A percentile compares a stretch with the other conserved stretches of the same genome.
Conservation (phyloP, 1,139 yeast genomes). For the Geotrichum australiense region DNA sequence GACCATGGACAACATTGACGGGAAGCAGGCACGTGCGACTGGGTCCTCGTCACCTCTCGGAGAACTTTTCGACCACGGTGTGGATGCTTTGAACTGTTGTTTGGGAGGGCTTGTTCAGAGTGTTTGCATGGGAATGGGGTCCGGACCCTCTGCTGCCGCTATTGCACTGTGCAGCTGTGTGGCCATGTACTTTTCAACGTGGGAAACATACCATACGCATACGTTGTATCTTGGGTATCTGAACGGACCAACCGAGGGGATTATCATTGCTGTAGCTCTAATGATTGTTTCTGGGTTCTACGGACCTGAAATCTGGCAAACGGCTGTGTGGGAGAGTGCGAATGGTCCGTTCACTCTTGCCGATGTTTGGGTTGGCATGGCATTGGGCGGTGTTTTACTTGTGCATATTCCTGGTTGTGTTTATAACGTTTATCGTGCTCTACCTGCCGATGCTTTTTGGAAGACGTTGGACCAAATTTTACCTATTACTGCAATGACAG, state of each 20-base stretch:
- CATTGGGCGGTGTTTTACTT: constrained; percentile 46
- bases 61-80: constrained; percentile 73
- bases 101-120: constrained; percentile 37
- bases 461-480: constrained; percentile 35
- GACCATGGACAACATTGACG: constrained; percentile 80
- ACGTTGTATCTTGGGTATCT: constrained; percentile 58
- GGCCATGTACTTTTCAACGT: constrained; percentile 66
- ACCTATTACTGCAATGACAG: constrained; percentile 30
- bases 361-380: constrained; percentile 34
- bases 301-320: constrained; percentile 57
- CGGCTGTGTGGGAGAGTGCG: constrained; percentile 17
- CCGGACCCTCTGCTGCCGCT: constrained; percentile 37
- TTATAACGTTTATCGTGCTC: constrained; percentile 56
- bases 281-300: constrained; percentile 51
- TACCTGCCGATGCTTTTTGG: constrained; percentile 43
- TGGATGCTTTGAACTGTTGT: constrained; percentile 63
- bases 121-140: constrained; percentile 38
- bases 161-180: constrained; percentile 59
- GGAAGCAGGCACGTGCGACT: constrained; percentile 72
- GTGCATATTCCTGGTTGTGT: constrained; percentile 43
- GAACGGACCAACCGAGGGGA: constrained; percentile 81
- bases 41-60: constrained; percentile 76
- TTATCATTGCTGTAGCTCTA: constrained; percentile 49
- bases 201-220: constrained; percentile 79
- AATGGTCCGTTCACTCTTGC: constrained; percentile 32